Conservation (phyloP, 2,329 filamentous ascomycete species). For the Aaosphaeria arxii region DNA sequence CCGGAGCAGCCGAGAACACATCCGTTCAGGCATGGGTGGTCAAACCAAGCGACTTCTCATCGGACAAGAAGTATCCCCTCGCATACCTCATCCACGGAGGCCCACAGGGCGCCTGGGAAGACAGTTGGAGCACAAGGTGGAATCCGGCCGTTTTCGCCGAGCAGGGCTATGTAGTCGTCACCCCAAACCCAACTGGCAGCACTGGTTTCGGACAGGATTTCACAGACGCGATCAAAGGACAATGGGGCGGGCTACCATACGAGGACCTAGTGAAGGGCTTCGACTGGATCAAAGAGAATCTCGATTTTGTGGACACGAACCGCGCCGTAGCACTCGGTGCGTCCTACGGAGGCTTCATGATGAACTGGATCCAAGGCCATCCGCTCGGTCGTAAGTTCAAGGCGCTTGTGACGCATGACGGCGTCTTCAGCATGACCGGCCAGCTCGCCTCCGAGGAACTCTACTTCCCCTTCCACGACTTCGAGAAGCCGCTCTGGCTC, state of each 20-base stretch:
- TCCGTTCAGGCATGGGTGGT: constrained; percentile 69
- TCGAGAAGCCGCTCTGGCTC: constrained; percentile 33
- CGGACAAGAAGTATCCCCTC: constrained; percentile 71
- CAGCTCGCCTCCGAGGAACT: constrained; percentile 51
- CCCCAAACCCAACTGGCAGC: constrained; percentile 79
- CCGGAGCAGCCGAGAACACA: constrained; percentile 58
- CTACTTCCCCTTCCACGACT: constrained; percentile 51
- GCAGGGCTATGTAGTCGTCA: constrained; percentile 79
- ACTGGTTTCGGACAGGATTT: constrained; percentile 79
- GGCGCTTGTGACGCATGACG: constrained; percentile 84
- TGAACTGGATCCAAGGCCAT: constrained; percentile 87
- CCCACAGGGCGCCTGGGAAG: constrained; percentile 72
- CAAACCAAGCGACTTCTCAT: constrained; percentile 62
- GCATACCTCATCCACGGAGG: constrained; percentile 81
- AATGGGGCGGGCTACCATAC: constrained; percentile 87
- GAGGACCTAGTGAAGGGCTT: constrained; percentile 76
- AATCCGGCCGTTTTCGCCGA: constrained; percentile 84
- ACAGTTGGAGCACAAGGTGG: constrained; percentile 80
- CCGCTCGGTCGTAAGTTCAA: constrained; percentile 80
- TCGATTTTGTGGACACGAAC: constrained; percentile 66
- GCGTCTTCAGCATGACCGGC: constrained; percentile 66
- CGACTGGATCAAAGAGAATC: constrained; percentile 65
- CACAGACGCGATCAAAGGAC: constrained; percentile 69
- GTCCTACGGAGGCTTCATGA: constrained; percentile 45
- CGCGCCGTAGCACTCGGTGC: constrained; percentile 73